Conservation (phyloP, 2,329 filamentous ascomycete species). For the Diplodia mutila region DNA sequence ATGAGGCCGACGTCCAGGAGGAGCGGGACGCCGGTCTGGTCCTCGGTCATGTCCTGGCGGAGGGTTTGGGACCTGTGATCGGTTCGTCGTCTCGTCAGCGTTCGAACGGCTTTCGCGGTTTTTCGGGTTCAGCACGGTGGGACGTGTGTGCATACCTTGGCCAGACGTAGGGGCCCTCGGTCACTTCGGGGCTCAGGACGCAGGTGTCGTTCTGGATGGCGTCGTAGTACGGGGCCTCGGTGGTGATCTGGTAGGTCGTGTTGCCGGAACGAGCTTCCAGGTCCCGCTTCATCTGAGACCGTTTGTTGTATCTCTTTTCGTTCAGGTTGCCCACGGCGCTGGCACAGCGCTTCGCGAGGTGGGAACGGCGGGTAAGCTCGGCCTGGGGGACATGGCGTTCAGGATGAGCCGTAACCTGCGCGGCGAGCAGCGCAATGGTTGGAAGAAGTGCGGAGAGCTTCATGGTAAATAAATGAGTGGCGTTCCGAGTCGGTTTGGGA, state of each 20-base stretch:
- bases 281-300: slow-evolving; percentile 17
- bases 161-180: slow-evolving; percentile 36
- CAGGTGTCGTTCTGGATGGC: slow-evolving; percentile 30
- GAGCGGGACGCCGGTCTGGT: slow-evolving; percentile 43
- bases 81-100: no score
- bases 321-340: slow-evolving; percentile 4
- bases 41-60: slow-evolving; percentile 43
- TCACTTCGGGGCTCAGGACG: slow-evolving; percentile 35
- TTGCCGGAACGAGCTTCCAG: background rate
- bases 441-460: background rate
- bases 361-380: background rate
- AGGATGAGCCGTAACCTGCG: background rate
- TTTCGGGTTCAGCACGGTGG: no score
- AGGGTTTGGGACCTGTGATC: slow-evolving; percentile 25
- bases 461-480: background rate
- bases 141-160: background rate
- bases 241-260: slow-evolving; percentile 26
- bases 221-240: slow-evolving; percentile 26
- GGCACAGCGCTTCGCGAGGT: background rate
- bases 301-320: slow-evolving; percentile 22
- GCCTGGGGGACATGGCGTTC: background rate
- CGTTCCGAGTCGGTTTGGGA: no score
- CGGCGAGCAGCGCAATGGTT: background rate
- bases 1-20: slow-evolving; percentile 48
- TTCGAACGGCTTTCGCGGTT: no score